Base-by-base conservation (phyloP, 257 asterid genomes). In the Solanum bulbocastanum region DNA sequence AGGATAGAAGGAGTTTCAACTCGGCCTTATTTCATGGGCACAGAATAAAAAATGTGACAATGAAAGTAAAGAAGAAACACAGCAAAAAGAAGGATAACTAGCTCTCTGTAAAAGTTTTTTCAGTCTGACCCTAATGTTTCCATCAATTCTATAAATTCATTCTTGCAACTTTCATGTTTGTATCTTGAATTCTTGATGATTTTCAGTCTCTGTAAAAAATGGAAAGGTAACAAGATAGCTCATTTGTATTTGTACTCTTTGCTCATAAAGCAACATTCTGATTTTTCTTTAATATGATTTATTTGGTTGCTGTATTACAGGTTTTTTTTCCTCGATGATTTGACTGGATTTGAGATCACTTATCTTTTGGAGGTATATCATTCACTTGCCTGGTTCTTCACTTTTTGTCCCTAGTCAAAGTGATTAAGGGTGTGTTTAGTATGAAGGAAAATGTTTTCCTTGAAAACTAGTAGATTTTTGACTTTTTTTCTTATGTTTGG, bases 281-380 rank as follows among this genome's bases (percentile, higher is more conserved):
- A 37, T 5, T 62, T 84, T 65, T 84, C 46, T 62, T 74, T 23
- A 65, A 16, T 87, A 23, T 10, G n/a, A 2, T 72, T 84, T 85
- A 88, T 71, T 30, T 25, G 71, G 75, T 44, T 84, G 52, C 71
- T 72, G 25, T 79, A 76, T 83, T 58, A 20, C 85, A 96, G 99
- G 96, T 96, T 96, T 75, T 96, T 96, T 94, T 96, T 96, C 93
- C 98, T 96, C 23, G 99, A 95, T 87, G 99, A 96, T 92, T 74
- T 96, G 91, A 96, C 99, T 75, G 99, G 99, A 84, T 96, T 95
- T 32, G 99, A 96, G 89, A 94, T 96, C 90, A 94, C 99, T 18
- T 95, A 94, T 88, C 98, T 94, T 86, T 91, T 96, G 89, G 99
- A 96, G 98, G 99, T 96, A 82, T 49, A 18, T 49, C 69, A 82